phyloP scores from a whole-genome alignment of 2,329 filamentous ascomycete species.

The Ophiostoma sp. region DNA sequence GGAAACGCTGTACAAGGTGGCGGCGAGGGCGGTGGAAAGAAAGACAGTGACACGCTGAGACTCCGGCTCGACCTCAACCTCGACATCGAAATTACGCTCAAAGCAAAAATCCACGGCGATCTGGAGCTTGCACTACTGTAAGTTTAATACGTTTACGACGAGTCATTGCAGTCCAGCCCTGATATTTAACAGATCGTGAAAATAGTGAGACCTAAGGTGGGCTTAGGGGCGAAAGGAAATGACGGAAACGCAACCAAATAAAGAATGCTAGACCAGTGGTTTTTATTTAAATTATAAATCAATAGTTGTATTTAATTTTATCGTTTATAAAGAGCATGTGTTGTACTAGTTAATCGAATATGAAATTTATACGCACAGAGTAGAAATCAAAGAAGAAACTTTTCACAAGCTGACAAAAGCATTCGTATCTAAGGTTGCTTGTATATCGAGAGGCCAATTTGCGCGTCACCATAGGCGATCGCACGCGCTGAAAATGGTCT shows the following conservation, averaged over 20 bases:
- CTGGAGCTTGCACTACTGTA: slow-evolving; percentile 66
- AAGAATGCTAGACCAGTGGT: too few relatives aligned
- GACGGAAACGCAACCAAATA: background rate
- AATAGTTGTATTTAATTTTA: too few relatives aligned
- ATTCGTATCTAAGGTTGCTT: background rate
- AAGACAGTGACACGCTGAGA: slow-evolving; percentile 59
- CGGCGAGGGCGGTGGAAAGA: slow-evolving; percentile 37
- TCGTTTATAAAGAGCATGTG: too few relatives aligned
- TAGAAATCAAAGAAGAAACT: too few relatives aligned
- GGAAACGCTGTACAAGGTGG: slow-evolving; percentile 35
- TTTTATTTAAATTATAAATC: too few relatives aligned
- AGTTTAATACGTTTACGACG: slow-evolving; percentile 29
- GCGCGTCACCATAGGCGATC: background rate
- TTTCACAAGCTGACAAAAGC: too few relatives aligned
- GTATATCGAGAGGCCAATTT: background rate
- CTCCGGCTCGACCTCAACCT: slow-evolving; percentile 69
- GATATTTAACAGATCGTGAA: slow-evolving; percentile 7
- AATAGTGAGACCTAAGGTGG: background rate
- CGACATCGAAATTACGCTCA: slow-evolving; percentile 78
- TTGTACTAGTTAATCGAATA: too few relatives aligned
- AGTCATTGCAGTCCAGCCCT: background rate
- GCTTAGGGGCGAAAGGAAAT: background rate
- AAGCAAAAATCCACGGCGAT: slow-evolving; percentile 81
- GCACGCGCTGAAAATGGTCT: too few relatives aligned
- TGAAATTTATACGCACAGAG: too few relatives aligned